Evolutionary conservation across 371 early-diverging fungal species (phyloP), one percentile per base, ranked within the genome.

Genomic region (Mortierella sp.): DNA sequence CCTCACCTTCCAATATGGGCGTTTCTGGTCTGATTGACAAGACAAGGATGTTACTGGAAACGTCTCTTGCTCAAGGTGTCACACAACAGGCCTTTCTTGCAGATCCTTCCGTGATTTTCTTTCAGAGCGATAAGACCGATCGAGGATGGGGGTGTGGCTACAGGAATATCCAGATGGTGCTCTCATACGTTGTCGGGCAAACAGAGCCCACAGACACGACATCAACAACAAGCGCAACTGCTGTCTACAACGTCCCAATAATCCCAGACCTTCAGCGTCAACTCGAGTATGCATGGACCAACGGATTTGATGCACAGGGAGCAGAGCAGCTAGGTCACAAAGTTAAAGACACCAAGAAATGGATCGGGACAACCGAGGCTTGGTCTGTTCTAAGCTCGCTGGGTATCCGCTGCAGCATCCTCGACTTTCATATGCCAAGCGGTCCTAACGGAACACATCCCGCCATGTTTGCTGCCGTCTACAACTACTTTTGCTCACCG

Each of bases 81-180:
- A 82, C 86, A 24, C 74, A 58, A 58, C 75, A 72, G 31, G 86
- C 86, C 14, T 85, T 80, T 44, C 78, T 85, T 4, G 86, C 86
- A 0, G 86, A 85, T 45, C 75, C 82, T 1, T 81, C 82, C 3
- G 73, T 80, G n/a, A 24, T 74, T 7, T 79, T 80, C 44, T 79
- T 47, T 57, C 82, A 77, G 31, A 71, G 86, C 70, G 86, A 85
- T 42, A 68, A 72, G 34, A 72, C 89, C 28, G 95, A 95, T 77
- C 88, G 91, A n/a, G 93, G 92, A 14, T 96, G 95, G 94, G 95
- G 93, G 0, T 96, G 96, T 76, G 96, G 96, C 4, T 96, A 96
- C 79, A 90, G 95, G 13, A 95, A 95, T 77, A 89, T 92, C 47
- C 95, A 95, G 74, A 95, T 94, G 94, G 78, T 95, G 44, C 84